Base-by-base conservation (phyloP, 768 basidiomycete species). In the Kondoa malvinella region DNA sequence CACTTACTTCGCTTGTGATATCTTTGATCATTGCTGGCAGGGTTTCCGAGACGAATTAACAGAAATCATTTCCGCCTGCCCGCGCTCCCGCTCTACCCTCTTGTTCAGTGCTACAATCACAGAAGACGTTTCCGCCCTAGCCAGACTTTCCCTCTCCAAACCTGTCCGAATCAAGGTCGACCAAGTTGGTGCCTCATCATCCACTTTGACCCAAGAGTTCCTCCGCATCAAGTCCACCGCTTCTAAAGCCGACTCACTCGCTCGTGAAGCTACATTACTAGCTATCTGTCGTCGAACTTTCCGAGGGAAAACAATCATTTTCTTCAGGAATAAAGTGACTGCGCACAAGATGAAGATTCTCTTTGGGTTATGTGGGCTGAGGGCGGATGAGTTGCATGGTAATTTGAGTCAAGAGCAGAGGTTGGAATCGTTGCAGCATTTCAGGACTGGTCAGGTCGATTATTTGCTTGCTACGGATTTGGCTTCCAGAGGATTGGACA, bases 41-140 rank as follows among this genome's bases (percentile, higher is more conserved):
- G 77, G 95, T 92, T 99, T 97, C 79, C 85, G 87, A 4, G 95
- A 92, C 76, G 95, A 97, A 77, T 81, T 99, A 34, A 80, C 84
- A 21, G 95, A 99, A 78, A 95, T 99, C 73, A 85, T 97, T 78
- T 86, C 86, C 73, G 83, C 88, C 60, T 71, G 72, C 0, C 73
- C 74, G 1, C 69, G 77, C 66, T 76, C 75, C 16, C 84, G 95
- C 40, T 95, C 97, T 76, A 97, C 95, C 2, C 94, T 99, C 91
- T 81, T 99, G 40, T 99, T 99, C 78, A 95, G 92, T 0, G 95
- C 95, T 1, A 99, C 95, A 0, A 97, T 97, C 88, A 96, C 92
- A 2, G 95, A 99, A 77, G 87, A 88, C 1, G 87, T 97, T 8
- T 89, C 95, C 73, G 87, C 92, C 74, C 83, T 99, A 61, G 88